Conservation (phyloP, 805 yeast species). For the Saccharomycopsis selenospora region DNA sequence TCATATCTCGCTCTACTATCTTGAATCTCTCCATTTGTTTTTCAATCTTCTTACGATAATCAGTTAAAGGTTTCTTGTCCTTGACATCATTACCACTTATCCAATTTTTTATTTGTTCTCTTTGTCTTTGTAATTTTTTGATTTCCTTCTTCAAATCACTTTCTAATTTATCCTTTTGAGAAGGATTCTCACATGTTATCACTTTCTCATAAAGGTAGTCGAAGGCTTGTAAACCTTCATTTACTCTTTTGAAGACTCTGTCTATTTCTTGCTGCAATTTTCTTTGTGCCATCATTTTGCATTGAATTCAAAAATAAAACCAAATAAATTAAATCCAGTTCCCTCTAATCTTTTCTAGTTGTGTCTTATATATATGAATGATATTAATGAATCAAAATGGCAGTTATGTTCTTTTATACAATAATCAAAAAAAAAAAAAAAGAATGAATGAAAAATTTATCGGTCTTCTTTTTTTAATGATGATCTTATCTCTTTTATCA, state of each 20-base stretch:
- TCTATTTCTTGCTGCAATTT: conserved; percentile 70
- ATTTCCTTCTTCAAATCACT: conserved; percentile 89
- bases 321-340: conserved; percentile 1
- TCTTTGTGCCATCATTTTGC: conserved; percentile 37
- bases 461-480: no score
- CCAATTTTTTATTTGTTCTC: conserved; percentile 97
- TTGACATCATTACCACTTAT: conserved; percentile 84
- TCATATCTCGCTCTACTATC: conserved; percentile 86
- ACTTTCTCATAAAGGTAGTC: conserved; percentile 83
- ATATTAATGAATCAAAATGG: no score
- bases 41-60: conserved; percentile 63
- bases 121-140: conserved; percentile 83
- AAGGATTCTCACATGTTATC: conserved; percentile 67
- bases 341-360: no score
- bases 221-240: conserved; percentile 82
- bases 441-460: no score
- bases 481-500: no score
- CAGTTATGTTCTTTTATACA: no score
- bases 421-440: no score
- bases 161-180: conserved; percentile 91
- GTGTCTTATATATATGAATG: no score
- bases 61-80: conserved; percentile 74
- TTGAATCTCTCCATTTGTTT: conserved; percentile 93
- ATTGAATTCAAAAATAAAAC: background rate
- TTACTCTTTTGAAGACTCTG: conserved; percentile 83